These are phyloP conservation scores for Phycomyces blakesleeanus DNA, from an alignment of 192 early-diverging fungal species.

Conservation along the genomic window DNA sequence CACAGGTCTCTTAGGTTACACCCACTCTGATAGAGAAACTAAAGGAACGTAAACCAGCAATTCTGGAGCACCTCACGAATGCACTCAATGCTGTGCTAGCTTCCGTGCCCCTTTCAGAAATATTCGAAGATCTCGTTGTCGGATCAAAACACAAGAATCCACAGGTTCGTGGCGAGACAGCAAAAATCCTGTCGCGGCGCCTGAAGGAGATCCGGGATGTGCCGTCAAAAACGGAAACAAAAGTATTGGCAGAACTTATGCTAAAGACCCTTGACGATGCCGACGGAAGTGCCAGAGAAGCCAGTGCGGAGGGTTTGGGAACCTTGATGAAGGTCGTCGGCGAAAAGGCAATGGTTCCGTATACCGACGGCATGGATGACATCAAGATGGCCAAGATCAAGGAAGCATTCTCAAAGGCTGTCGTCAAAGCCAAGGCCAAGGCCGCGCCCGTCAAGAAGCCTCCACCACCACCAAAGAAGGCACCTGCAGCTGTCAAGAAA, in stretches of 20 bases:
- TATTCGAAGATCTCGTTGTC: conserved; percentile 72
- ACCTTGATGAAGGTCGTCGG: conserved; percentile 86
- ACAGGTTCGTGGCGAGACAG: conserved; percentile 74
- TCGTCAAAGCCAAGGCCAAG: conserved; percentile 64
- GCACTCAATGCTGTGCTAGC: conserved; percentile 85
- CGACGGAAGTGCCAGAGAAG: conserved; percentile 78
- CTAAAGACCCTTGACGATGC: conserved; percentile 81
- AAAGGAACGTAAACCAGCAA: conserved; percentile 92
- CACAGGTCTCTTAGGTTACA: conserved; percentile 42
- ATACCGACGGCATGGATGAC: conserved; percentile 83
- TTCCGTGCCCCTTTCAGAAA: conserved; percentile 61
- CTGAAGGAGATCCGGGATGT: conserved; percentile 65
- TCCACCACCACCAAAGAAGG: conserved; percentile 16
- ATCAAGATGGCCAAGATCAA: conserved; percentile 83
- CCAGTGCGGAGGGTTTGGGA: conserved; percentile 80
- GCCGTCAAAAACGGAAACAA: conserved; percentile 79
- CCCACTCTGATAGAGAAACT: conserved; percentile 82
- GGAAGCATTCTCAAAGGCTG: conserved; percentile 87
- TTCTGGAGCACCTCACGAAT: conserved; percentile 76
- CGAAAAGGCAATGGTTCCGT: conserved; percentile 68
- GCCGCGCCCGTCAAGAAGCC: conserved; percentile 44
- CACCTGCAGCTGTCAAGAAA: conserved; percentile 1
- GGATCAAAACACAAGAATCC: conserved; percentile 89
- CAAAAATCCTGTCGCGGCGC: conserved; percentile 71
- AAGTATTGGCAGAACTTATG: conserved; percentile 71